Evolutionary conservation across 148 eudicot genomes (phyloP), one percentile per base, ranked within the genome.

Genomic region (Vaccinium macrocarpon): DNA sequence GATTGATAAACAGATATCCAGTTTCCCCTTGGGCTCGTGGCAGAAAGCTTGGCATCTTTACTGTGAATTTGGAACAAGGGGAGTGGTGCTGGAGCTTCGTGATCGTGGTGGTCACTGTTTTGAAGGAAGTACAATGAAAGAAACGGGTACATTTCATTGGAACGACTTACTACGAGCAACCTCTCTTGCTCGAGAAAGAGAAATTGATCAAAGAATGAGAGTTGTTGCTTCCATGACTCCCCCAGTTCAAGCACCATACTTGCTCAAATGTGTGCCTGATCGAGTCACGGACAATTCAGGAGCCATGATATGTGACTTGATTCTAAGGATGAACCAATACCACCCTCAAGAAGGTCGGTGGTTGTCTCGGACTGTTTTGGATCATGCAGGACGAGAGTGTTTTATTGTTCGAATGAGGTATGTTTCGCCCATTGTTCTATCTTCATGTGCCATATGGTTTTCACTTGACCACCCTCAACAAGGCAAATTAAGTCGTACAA

Each of bases 321-420:
- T 96, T 79, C 90, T 96, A 55, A 93, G 76, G 61, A 84, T 96
- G 87, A 94, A 94, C 88, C 95, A 90, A 83, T 96, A 94, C 86
- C 92, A 94, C 46, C 99, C 98, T 48, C 99, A 96, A 85, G 92
- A 91, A 88, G 99, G 99, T 4, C 88, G 99, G 59, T 96, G 99
- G 99, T 81, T 96, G 76, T 94, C 99, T 84, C 92, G 97, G 15
- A 94, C 99, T 72, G 99, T 95, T 81, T 88, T 96, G 46, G 99
- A 96, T 87, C 97, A 96, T 82, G 88, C 94, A 0, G 94, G 98
- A 53, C 85, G 94, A 89, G 99, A 93, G 82, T 94, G 98, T 84
- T 94, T 96, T 53, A 93, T 96, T 57, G 89, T 93, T 88, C 97
- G 98, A 77, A 87, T 92, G 85, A 91, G 99, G 99, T 96, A 86